Evolutionary conservation across 108 stramenopile species (phyloP), one percentile per base, ranked within the genome.

Genomic region (Nannochloropsis gaditana): DNA sequence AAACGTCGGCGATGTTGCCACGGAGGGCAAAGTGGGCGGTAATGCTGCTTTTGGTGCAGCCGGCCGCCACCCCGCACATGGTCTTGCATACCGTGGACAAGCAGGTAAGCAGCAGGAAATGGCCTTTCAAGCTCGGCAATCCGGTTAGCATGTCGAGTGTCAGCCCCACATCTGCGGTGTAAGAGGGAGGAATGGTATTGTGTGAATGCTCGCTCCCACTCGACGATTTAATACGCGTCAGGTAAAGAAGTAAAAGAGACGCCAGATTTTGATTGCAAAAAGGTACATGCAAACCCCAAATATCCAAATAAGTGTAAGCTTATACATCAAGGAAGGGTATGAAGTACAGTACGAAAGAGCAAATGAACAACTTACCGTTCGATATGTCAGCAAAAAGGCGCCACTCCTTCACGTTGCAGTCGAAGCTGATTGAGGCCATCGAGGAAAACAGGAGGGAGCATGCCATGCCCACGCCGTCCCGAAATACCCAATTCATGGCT

Each of bases 361-460:
- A 73, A 73, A 73, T 4, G n/a, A 73, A n/a, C 59, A 73, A 73
- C 59, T 4, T 73, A 73, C 59, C 88, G 79, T 96, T 96, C 79
- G 95, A 92, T 45, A 97, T 90, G 92, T 98, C 97, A 17, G 97
- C 97, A 89, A 96, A 94, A 41, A 98, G 91, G 83, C 97, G 90
- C 90, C 95, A 98, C 90, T 96, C 95, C 90, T 95, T 95, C 47
- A 95, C 95, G 89, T 96, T 91, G 11, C 93, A 88, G 92, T 96
- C 96, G 84, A 97, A 96, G 44, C 92, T 86, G 9, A 88, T 83
- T 6, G 90, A 88, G n/a, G 90, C 93, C 9, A 84, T 19, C 84
- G 94, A 96, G 82, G 94, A 93, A 91, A 97, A 97, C 9, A 94
- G 45, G 3, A 98, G 91, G 43, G 95, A 95, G 5, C 93, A 94